Evolutionary conservation across 192 early-diverging fungal species (phyloP).

Genomic region (Umbelopsis vinacea): DNA sequence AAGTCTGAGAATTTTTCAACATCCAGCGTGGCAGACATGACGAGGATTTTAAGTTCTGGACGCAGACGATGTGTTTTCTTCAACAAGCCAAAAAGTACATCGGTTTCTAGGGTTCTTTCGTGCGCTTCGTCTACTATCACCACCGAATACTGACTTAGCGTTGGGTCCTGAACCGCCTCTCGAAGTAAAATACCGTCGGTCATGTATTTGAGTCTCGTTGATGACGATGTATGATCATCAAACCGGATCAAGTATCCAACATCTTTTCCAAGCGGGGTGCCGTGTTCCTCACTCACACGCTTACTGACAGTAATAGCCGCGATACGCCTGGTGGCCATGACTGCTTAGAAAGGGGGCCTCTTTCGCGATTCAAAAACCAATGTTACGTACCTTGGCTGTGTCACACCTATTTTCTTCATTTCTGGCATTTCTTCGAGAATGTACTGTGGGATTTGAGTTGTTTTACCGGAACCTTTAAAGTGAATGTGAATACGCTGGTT

Average conservation of each 20-base stretch:
- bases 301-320: constrained; percentile 91
- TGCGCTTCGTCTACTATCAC: constrained; percentile 98
- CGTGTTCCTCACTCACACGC: constrained; percentile 93
- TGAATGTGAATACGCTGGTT: neutral
- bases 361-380: neutral
- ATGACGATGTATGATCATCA: constrained; percentile 86
- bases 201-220: constrained; percentile 95
- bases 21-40: constrained; percentile 85
- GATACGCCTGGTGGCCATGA: constrained; percentile 61
- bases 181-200: constrained; percentile 95
- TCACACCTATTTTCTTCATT: constrained; percentile 61
- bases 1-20: constrained; percentile 83
- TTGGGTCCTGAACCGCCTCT: constrained; percentile 83
- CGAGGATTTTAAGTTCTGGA: constrained; percentile 83
- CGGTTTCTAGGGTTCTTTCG: constrained; percentile 91
- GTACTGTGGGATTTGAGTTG: constrained; percentile 88
- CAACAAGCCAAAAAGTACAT: constrained; percentile 90
- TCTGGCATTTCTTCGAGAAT: constrained; percentile 60
- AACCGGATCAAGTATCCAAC: constrained; percentile 96
- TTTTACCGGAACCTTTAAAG: constrained; percentile 73
- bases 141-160: constrained; percentile 83
- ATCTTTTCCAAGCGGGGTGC: constrained; percentile 73
- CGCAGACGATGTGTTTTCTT: constrained; percentile 74
- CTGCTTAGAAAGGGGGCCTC: neutral
- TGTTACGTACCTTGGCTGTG: constrained; percentile 69